Base-by-base conservation (phyloP, 2,329 filamentous ascomycete genomes). In the Xylariales sp. region DNA sequence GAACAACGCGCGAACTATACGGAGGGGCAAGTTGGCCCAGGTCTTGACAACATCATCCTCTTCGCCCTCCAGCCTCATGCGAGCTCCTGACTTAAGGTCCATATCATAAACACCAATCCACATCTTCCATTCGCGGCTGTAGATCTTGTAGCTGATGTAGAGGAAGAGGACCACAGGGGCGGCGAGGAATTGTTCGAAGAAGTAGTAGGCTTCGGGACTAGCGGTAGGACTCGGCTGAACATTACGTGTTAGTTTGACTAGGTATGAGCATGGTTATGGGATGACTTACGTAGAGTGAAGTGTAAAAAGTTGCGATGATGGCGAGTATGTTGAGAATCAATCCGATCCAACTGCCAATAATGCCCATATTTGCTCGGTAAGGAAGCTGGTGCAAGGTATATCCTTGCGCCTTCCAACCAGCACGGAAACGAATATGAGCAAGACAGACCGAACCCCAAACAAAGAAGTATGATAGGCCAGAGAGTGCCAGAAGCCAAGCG, bases 231-330 rank as follows among this genome's bases (percentile, higher is more conserved):
- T 46, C 2, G 65, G 65, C 63, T 66, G 38, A 1, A 42, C 12
- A 17, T 14, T 16, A 15, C 6, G 18, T 16, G 29, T 37, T 7
- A 37, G 13, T 17, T 20, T 11, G 12, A 15, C 4, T 32, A 12
- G 15, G 6, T 18, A 29, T 20, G 33, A 10, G n/a, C 4, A 13
- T 5, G 8, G 23, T n/a, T 25, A 8, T 8, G 7, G 16, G 15
- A 21, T 13, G 18, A 54, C 65, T 60, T 53, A 66, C 63, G 42
- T 67, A 81, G 33, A 86, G 73, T 6, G 78, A 77, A 38, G 75
- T 78, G 72, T 83, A 88, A 56, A 86, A 84, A 37, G 85, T 81
- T 6, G 83, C 84, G 25, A 87, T 65, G 29, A 91, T 66, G 38
- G 85, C 81, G 7, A 90, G 56, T 15, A 69, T 50, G 61, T 86